Conservation (phyloP, 2,329 filamentous ascomycete species). For the Tolypocladium tropicale region DNA sequence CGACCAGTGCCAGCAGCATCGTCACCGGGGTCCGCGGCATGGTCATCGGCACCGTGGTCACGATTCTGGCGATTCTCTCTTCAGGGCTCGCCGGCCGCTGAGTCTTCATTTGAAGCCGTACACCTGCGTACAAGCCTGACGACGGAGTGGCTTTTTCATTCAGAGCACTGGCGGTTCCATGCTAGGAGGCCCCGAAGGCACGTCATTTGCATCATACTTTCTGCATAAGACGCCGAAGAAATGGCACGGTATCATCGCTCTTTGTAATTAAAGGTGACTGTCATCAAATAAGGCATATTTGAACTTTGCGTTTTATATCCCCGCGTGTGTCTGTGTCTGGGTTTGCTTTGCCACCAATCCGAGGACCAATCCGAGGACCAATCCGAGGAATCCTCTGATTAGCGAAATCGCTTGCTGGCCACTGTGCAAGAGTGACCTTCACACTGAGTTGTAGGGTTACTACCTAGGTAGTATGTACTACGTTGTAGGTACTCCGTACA, state of each 20-base stretch:
- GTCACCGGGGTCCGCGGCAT: slow-evolving; percentile 11
- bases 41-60: slow-evolving; percentile 13
- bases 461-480: too few relatives aligned
- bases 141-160: not conserved
- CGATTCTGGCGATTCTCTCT: slow-evolving; percentile 15
- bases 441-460: too few relatives aligned
- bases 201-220: slow-evolving; percentile 2
- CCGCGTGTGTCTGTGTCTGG: not conserved
- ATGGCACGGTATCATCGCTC: slow-evolving; percentile 1
- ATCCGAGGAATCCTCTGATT: too few relatives aligned
- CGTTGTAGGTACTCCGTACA: too few relatives aligned
- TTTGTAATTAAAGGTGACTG: slow-evolving; percentile 1
- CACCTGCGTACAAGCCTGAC: not conserved
- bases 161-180: not conserved
- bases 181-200: too few relatives aligned
- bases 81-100: slow-evolving; percentile 6
- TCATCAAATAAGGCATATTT: not conserved
- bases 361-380: too few relatives aligned
- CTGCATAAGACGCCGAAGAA: not conserved
- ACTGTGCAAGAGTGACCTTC: too few relatives aligned
- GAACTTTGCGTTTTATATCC: not conserved
- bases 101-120: not conserved
- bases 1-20: slow-evolving; percentile 19
- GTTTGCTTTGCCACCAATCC: not conserved
- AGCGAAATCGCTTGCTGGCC: too few relatives aligned